These are phyloP conservation scores for Akanthomyces dipterigenus DNA, from an alignment of 2,329 filamentous ascomycete genomes.

Conservation along the genomic window DNA sequence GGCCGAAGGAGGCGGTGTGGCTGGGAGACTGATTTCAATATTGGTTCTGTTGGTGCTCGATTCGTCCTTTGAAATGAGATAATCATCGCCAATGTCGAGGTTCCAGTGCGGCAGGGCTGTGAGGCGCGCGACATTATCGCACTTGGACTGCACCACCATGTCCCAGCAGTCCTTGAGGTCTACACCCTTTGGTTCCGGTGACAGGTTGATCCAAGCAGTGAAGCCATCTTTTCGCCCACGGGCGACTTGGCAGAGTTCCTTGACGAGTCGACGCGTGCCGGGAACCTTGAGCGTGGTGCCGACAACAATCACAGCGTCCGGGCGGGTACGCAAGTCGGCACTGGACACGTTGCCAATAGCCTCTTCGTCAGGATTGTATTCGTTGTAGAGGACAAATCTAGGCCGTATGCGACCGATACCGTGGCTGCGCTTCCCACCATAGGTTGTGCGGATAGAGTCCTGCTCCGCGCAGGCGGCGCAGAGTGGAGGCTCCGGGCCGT, in stretches of 20 bases:
- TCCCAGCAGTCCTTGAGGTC: slow-evolving; percentile 95
- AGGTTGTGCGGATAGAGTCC: slow-evolving; percentile 67
- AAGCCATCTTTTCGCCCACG: slow-evolving; percentile 75
- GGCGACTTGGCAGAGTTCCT: slow-evolving; percentile 85
- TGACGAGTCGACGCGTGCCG: slow-evolving; percentile 80
- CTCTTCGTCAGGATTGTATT: slow-evolving; percentile 92
- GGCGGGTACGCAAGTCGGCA: slow-evolving; percentile 75
- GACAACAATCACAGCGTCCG: slow-evolving; percentile 89
- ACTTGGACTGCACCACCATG: slow-evolving; percentile 76
- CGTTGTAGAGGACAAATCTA: slow-evolving; percentile 94
- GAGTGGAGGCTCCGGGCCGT: slow-evolving; percentile 74
- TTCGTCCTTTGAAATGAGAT: slow-evolving; percentile 39
- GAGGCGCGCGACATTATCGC: slow-evolving; percentile 76
- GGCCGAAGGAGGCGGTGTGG: slow-evolving; percentile 18
- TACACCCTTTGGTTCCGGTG: slow-evolving; percentile 71
- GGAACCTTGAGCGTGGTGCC: slow-evolving; percentile 95
- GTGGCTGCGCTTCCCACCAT: slow-evolving; percentile 82
- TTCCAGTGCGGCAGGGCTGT: slow-evolving; percentile 58
- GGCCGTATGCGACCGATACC: slow-evolving; percentile 86
- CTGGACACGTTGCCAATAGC: slow-evolving; percentile 88
- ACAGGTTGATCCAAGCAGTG: slow-evolving; percentile 91
- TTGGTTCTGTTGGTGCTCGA: slow-evolving; percentile 33
- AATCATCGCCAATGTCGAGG: slow-evolving; percentile 43
- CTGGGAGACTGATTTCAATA: slow-evolving; percentile 23
- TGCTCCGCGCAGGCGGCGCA: slow-evolving; percentile 68